Evolutionary conservation across 306 rosid species (phyloP).

Genomic region (Prunus mume): DNA sequence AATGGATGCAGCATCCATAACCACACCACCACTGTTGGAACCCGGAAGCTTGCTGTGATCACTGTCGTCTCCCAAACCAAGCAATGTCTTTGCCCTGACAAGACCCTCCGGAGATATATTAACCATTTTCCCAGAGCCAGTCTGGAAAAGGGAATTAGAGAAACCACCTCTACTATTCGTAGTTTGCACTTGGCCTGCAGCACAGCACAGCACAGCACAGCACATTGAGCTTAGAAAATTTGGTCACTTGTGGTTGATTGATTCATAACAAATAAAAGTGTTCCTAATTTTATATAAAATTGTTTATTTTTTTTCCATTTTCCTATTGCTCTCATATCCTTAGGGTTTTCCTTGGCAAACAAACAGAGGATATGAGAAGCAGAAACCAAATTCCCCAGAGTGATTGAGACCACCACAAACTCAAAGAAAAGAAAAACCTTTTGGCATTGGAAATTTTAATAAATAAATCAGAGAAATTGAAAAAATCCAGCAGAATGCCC

Average conservation of each 20-base stretch:
- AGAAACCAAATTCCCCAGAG: too few relatives aligned
- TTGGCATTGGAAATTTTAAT: too few relatives aligned
- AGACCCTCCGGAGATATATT: conserved; percentile 63
- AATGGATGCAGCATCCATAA: conserved; percentile 16
- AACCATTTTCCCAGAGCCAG: conserved; percentile 74
- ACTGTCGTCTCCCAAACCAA: conserved; percentile 45
- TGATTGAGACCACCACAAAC: too few relatives aligned
- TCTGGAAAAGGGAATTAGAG: conserved; percentile 67
- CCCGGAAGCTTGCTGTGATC: conserved; percentile 27
- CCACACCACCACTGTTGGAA: conserved; percentile 12
- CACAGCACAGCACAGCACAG: conserved; percentile 16
- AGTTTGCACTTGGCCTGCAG: conserved; percentile 49
- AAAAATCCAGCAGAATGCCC: background rate
- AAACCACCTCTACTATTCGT: conserved; percentile 32
- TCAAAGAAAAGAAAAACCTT: background rate
- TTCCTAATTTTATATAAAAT: too few relatives aligned
- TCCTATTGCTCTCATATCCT: background rate
- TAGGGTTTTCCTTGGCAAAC: too few relatives aligned
- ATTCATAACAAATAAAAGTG: background rate
- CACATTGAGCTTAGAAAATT: background rate
- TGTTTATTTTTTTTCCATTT: background rate
- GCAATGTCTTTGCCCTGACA: conserved; percentile 62
- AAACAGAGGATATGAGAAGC: too few relatives aligned
- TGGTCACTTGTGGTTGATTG: too few relatives aligned
- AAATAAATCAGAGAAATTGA: conserved; percentile 5